A percentile compares a stretch with the other conserved stretches of the same genome.
These are phyloP conservation scores for Staphylotrichum tortipilum DNA, from an alignment of 495 filamentous ascomycete species.

Conservation along the genomic window DNA sequence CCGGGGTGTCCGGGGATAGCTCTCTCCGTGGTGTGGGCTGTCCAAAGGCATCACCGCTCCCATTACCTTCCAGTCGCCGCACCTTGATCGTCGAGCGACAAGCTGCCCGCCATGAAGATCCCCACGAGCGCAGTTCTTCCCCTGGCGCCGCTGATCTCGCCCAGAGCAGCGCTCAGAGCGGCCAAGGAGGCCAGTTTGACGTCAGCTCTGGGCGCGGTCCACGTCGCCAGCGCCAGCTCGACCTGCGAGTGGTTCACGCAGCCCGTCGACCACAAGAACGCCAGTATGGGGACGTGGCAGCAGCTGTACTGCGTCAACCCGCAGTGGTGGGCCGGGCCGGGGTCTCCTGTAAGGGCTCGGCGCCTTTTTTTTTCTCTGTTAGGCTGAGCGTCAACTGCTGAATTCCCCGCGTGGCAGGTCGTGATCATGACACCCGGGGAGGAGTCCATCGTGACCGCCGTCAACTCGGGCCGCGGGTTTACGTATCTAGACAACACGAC, in stretches of 20 bases:
- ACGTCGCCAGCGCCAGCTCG: not conserved
- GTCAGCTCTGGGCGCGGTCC: constrained; percentile 2
- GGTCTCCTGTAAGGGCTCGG: constrained; percentile 18
- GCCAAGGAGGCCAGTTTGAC: not conserved
- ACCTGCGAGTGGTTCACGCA: constrained; percentile 20
- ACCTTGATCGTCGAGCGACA: not conserved
- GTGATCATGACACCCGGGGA: constrained; percentile 53
- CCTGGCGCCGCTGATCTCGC: constrained; percentile 13
- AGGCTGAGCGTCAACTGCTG: too few species aligned
- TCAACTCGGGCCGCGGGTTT: constrained; percentile 12
- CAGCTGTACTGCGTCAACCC: constrained; percentile 21
- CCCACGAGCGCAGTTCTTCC: constrained; percentile 10
- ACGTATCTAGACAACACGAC: constrained; percentile 45
- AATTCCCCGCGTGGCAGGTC: constrained; percentile 26
- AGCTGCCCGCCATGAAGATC: constrained; percentile 14
- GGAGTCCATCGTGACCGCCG: constrained; percentile 36
- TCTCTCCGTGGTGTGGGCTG: not conserved
- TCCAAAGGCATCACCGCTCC: not conserved
- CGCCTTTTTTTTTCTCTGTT: too few species aligned
- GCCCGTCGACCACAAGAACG: constrained; percentile 18
- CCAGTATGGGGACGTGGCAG: constrained; percentile 12
- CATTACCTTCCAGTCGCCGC: not conserved
- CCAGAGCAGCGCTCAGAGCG: constrained; percentile 9
- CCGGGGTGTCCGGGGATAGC: too few species aligned
- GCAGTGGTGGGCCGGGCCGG: constrained; percentile 14